phyloP scores from a whole-genome alignment of 108 stramenopile species.

The Skeletonema marinoi region DNA sequence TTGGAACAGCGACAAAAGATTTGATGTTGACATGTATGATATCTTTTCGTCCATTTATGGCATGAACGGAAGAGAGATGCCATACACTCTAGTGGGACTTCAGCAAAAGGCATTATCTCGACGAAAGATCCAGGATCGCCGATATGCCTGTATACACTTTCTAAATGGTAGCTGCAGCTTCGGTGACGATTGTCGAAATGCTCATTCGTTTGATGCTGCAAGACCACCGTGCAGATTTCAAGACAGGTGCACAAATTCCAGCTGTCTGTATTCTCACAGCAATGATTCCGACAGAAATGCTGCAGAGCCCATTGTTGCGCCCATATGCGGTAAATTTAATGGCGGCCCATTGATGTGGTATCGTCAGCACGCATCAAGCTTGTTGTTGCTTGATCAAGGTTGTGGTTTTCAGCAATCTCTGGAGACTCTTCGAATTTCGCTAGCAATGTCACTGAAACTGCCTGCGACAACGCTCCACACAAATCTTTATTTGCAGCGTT shows the following conservation, averaged over 20 bases:
- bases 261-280: slow-evolving; percentile 33
- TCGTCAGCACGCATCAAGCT: slow-evolving; percentile 9
- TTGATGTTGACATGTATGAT: slow-evolving; percentile 8
- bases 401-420: slow-evolving; percentile 15
- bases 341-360: slow-evolving; percentile 26
- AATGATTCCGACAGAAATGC: background rate
- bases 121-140: slow-evolving; percentile 5
- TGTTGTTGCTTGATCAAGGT: slow-evolving; percentile 14
- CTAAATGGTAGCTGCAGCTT: slow-evolving; percentile 30
- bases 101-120: slow-evolving; percentile 15
- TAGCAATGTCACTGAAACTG: background rate
- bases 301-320: background rate
- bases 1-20: slow-evolving; percentile 33
- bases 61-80: slow-evolving; percentile 9
- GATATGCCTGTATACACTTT: slow-evolving; percentile 40
- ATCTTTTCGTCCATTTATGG: slow-evolving; percentile 38
- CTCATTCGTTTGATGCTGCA: slow-evolving; percentile 30
- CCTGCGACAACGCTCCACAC: background rate
- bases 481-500: background rate
- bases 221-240: slow-evolving; percentile 30
- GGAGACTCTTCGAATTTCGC: slow-evolving; percentile 6
- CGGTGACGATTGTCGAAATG: slow-evolving; percentile 33
- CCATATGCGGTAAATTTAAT: slow-evolving; percentile 17
- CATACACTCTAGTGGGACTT: slow-evolving; percentile 16
- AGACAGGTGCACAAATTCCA: slow-evolving; percentile 32